A percentile compares a stretch with the other conserved stretches of the same genome.
These are phyloP conservation scores for Pythium aphanidermatum DNA, from an alignment of 352 stramenopile species.

Conservation along the genomic window DNA sequence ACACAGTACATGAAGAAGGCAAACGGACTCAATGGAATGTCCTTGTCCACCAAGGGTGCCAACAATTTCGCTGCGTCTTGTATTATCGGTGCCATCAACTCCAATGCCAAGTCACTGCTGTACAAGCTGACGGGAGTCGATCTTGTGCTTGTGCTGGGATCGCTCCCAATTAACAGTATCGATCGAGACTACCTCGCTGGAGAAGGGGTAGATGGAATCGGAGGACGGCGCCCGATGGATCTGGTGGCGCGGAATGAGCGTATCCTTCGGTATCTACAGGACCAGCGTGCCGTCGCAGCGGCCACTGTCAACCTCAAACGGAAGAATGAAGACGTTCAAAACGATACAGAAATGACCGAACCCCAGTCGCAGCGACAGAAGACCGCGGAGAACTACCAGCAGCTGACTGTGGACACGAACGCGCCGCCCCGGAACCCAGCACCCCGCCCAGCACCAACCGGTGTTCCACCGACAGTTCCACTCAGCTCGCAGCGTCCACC, in stretches of 20 bases:
- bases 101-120: constrained; percentile 54
- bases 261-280: constrained; percentile 46
- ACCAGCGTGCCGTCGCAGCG: constrained; percentile 15
- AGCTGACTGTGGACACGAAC: constrained; percentile 9
- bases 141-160: constrained; percentile 37
- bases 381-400: constrained; percentile 11
- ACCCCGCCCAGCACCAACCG: background rate
- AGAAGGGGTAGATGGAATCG: background rate
- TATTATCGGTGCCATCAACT: constrained; percentile 63
- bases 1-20: constrained; percentile 84
- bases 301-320: constrained; percentile 36
- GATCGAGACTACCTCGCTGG: constrained; percentile 3
- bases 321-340: constrained; percentile 33
- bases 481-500: background rate
- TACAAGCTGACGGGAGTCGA: constrained; percentile 80
- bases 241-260: constrained; percentile 48
- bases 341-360: background rate
- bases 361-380: constrained; percentile 7
- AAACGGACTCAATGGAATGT: constrained; percentile 43
- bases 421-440: background rate
- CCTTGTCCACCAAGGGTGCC: constrained; percentile 55
- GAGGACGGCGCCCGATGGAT: constrained; percentile 18
- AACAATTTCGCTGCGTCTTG: constrained; percentile 72
- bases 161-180: constrained; percentile 16
- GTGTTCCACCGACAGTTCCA: background rate